phyloP scores from a whole-genome alignment of 2,329 filamentous ascomycete genomes.

The Penicillium oxalicum region DNA sequence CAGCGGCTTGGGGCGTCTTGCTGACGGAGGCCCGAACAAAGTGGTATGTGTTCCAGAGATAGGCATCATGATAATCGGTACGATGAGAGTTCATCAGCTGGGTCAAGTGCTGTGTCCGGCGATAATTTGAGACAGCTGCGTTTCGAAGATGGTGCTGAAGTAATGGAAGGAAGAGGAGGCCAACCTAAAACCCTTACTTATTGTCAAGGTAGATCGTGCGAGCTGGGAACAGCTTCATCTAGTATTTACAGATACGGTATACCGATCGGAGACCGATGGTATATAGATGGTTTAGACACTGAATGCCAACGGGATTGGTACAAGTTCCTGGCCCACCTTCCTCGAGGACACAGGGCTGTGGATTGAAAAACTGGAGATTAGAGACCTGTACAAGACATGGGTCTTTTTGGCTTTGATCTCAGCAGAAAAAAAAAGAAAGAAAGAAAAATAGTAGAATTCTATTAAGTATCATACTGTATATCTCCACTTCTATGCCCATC shows the following conservation, averaged over 20 bases:
- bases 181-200: too few relatives aligned
- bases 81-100: too few relatives aligned
- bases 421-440: background rate
- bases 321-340: too few relatives aligned
- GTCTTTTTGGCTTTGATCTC: background rate
- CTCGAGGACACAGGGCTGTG: too few relatives aligned
- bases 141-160: background rate
- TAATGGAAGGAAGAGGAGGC: background rate
- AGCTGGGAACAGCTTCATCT: too few relatives aligned
- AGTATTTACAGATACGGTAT: too few relatives aligned
- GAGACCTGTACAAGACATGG: too few relatives aligned
- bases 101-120: background rate
- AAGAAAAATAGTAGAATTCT: background rate
- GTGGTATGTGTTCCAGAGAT: background rate
- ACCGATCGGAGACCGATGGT: too few relatives aligned
- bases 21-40: constrained; percentile 5
- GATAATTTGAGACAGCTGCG: background rate
- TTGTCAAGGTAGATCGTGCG: too few relatives aligned
- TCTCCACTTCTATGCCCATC: background rate
- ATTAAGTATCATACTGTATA: background rate
- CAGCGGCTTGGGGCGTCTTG: background rate
- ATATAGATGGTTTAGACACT: too few relatives aligned
- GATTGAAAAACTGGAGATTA: too few relatives aligned
- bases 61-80: background rate
- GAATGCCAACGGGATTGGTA: too few relatives aligned